Conservation (phyloP, 371 early-diverging fungal species). For the Quaeritorhiza haematococci region DNA sequence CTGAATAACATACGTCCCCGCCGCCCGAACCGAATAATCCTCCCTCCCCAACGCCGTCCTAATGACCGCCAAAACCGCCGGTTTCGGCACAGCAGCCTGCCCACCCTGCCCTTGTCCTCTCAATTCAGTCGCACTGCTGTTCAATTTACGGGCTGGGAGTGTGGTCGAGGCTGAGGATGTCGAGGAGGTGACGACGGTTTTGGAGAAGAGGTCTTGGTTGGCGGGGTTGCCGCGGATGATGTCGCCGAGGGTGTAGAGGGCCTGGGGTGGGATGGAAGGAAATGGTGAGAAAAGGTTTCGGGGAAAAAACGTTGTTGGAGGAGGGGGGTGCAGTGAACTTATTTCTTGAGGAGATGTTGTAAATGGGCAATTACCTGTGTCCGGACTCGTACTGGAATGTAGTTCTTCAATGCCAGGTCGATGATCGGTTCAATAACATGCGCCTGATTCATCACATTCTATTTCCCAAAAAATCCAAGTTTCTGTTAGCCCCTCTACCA, state of each 20-base stretch:
- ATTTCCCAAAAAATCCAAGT: neutral
- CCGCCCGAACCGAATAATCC: slow-evolving; percentile 49
- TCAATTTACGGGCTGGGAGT: too few species aligned
- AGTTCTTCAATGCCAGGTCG: slow-evolving; percentile 40
- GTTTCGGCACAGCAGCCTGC: slow-evolving; percentile 12
- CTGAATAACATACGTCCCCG: too few species aligned
- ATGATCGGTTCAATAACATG: slow-evolving; percentile 49
- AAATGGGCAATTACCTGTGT: slow-evolving; percentile 35
- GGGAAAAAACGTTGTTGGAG: too few species aligned
- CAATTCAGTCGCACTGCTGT: neutral
- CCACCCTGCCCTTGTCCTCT: neutral
- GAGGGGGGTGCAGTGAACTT: too few species aligned
- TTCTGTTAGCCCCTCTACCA: too few species aligned
- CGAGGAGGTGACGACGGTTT: slow-evolving; percentile 39
- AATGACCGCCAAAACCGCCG: slow-evolving; percentile 28
- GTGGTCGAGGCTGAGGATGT: neutral
- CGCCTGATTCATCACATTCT: slow-evolving; percentile 70
- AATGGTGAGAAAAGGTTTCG: too few species aligned
- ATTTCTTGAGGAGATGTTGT: neutral
- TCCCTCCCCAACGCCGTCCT: slow-evolving; percentile 21
- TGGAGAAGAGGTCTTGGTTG: slow-evolving; percentile 69
- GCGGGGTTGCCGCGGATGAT: slow-evolving; percentile 65
- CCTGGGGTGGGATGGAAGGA: too few species aligned
- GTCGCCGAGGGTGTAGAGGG: slow-evolving; percentile 79
- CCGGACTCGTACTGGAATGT: slow-evolving; percentile 46